Conservation (phyloP, 768 basidiomycete species). For the Pisolithus microcarpus region DNA sequence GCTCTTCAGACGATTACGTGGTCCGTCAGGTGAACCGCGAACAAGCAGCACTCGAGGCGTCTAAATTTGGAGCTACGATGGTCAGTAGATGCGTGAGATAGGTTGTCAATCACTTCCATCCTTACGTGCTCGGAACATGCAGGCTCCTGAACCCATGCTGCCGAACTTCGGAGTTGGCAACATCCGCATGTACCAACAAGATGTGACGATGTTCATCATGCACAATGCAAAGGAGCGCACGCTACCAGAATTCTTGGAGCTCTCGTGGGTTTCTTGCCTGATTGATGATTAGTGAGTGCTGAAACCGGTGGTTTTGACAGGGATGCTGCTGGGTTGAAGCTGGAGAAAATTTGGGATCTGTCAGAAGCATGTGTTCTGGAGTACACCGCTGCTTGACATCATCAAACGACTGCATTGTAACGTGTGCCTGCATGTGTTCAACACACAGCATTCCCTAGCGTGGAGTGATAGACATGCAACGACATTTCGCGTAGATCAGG, state of each 20-base stretch:
- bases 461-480: too few relatives aligned
- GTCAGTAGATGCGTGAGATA: too few relatives aligned
- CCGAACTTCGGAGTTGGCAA: constrained; percentile 28
- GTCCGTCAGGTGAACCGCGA: too few relatives aligned
- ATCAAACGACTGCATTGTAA: neutral
- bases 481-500: too few relatives aligned
- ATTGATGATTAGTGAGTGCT: constrained; percentile 2
- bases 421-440: neutral
- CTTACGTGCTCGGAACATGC: neutral
- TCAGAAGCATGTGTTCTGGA: constrained; percentile 21
- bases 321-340: constrained; percentile 20
- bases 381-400: constrained; percentile 15
- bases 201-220: constrained; percentile 24
- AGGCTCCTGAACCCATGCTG: constrained; percentile 30
- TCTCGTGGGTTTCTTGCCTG: constrained; percentile 18
- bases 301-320: constrained; percentile 2
- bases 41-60: too few relatives aligned
- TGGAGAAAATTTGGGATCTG: constrained; percentile 29
- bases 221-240: constrained; percentile 30
- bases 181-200: constrained; percentile 23
- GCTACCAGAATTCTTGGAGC: constrained; percentile 18
- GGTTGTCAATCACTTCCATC: constrained; percentile 1
- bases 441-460: neutral
- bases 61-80: too few relatives aligned
- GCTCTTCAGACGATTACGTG: too few relatives aligned